Base-by-base conservation (phyloP, 176 grass and related monocot genomes). In the Areca catechu region DNA sequence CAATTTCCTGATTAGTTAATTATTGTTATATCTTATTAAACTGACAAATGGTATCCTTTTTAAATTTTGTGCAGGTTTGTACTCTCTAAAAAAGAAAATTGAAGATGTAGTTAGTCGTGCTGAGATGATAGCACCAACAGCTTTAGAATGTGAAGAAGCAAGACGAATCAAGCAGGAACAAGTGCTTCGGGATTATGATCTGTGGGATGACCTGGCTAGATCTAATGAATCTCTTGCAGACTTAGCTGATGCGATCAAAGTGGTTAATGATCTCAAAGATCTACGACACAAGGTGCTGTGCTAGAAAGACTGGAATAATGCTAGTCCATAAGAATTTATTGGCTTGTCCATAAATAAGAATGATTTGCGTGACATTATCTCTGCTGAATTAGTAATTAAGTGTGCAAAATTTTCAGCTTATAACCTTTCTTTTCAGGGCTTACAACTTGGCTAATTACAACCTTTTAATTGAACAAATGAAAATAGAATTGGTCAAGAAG, bases 181-280 rank as follows among this genome's bases (percentile, higher is more conserved):
- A 74, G 65, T 85, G 28, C 6, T 97, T 82, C 60, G 20, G 10
- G 61, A 17, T 15, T 50, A 24, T 50, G 91, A 79, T 60, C 62
- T 91, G 64, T 91, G 92, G 92, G 83, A 91, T 56, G 80, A 97
- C 64, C 71, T 85, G 47, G 73, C 77, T 5, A 79, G 71, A 50
- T 88, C 86, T 1, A 74, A 85, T 5, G 86, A 87, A 60, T 67
- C 71, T 0, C 87, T 97, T 16, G 74, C 83, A 69, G 77, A 48
- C 59, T 80, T 97, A 50, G 88, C 92, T 4, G 72, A 97, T 70
- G 58, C 83, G n/a, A 68, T 76, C 27, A 85, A 67, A 43, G 68
- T 87, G 57, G 86, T 97, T 3, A 81, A 97, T 65, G 70, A 62
- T 76, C 86, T 97, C 69, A 97, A 85, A 64, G 92, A 97, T 74